A percentile compares a stretch with the other conserved stretches of the same genome.
Conservation (phyloP, 768 basidiomycete species). For the Crucibulum laeve region DNA sequence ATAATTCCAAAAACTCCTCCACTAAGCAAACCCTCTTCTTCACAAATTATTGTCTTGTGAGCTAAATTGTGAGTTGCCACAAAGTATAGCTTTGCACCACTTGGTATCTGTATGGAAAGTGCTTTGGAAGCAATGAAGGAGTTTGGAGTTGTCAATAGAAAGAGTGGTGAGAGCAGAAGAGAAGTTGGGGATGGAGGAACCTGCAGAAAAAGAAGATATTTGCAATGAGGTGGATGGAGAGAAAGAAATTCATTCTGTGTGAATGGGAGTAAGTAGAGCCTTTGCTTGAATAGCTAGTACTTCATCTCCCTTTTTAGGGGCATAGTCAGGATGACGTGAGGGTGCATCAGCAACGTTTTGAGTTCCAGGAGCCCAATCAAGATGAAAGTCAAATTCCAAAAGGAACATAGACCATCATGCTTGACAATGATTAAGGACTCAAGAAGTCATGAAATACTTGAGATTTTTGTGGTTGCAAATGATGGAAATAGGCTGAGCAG, state of each 20-base stretch:
- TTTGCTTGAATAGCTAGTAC: neutral
- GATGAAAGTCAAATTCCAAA: constrained; percentile 29
- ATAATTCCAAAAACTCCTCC: constrained; percentile 20
- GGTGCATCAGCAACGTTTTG: constrained; percentile 25
- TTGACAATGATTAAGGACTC: constrained; percentile 38
- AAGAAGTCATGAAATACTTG: constrained; percentile 35
- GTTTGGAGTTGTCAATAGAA: constrained; percentile 20
- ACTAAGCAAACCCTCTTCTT: constrained; percentile 22
- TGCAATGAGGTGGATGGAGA: constrained; percentile 5
- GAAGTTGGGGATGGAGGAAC: constrained; percentile 22
- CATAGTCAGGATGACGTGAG: constrained; percentile 23
- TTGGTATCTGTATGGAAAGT: constrained; percentile 14
- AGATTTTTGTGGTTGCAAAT: constrained; percentile 36
- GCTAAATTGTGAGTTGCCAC: constrained; percentile 11
- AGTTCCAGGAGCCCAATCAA: constrained; percentile 23
- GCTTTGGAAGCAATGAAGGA: constrained; percentile 17
- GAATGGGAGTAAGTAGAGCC: constrained; percentile 1
- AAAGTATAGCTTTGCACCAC: constrained; percentile 16
- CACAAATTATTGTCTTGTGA: constrained; percentile 16
- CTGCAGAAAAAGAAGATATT: constrained; percentile 16
- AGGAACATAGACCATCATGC: constrained; percentile 42
- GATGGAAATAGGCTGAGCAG: constrained; percentile 15
- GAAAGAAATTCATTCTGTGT: constrained; percentile 20
- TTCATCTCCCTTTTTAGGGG: constrained; percentile 11
- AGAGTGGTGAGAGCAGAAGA: no score